phyloP scores from a whole-genome alignment of 306 rosid genomes.

The Trifolium repens region DNA sequence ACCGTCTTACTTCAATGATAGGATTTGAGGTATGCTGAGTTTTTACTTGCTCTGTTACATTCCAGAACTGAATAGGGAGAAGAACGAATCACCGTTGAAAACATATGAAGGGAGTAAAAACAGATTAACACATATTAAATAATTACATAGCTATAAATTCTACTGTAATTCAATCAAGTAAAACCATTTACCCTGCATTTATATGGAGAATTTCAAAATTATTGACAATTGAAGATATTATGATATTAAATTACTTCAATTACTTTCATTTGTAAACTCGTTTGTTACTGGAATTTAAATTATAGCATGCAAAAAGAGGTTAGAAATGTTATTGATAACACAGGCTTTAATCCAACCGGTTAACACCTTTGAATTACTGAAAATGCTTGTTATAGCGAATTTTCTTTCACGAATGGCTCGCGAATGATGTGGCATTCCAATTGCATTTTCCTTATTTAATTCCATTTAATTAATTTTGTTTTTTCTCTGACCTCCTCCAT shows the following conservation, averaged over 20 bases:
- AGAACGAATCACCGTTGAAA: background rate
- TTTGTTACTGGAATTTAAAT: background rate
- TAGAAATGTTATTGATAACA: background rate
- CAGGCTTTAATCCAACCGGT: background rate
- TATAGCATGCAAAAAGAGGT: background rate
- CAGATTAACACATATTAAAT: background rate
- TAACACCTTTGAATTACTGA: background rate
- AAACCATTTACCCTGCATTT: background rate
- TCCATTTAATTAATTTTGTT: too few relatives aligned
- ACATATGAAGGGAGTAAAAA: background rate
- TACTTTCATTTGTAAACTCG: slow-evolving; percentile 14
- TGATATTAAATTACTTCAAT: background rate
- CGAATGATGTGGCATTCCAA: too few relatives aligned
- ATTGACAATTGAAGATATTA: background rate
- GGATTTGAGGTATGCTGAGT: slow-evolving; percentile 74
- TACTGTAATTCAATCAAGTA: background rate
- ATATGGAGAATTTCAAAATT: background rate
- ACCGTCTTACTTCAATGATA: slow-evolving; percentile 79
- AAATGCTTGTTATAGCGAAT: too few relatives aligned
- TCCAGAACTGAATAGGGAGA: background rate
- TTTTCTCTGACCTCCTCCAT: too few relatives aligned
- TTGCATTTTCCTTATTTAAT: too few relatives aligned
- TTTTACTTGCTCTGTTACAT: background rate
- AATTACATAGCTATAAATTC: background rate
- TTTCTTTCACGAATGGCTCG: too few relatives aligned